Conservation (phyloP, 306 rosid genomes). For the Oxytropis ochrocephala region DNA sequence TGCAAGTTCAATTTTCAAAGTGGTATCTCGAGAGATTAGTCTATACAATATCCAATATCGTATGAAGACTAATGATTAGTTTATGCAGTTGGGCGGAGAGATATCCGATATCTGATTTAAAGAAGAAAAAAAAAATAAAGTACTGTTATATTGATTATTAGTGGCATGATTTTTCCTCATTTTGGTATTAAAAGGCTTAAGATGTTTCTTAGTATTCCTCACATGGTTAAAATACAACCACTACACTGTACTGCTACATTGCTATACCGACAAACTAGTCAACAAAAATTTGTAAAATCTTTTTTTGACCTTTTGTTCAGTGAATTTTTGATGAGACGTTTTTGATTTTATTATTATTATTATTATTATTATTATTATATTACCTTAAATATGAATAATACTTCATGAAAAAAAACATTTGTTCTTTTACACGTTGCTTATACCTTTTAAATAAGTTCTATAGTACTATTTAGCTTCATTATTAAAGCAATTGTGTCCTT, state of each 20-base stretch:
- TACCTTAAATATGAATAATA: background rate
- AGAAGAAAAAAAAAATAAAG: background rate
- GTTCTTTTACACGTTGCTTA: constrained; percentile 4
- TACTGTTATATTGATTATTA: constrained; percentile 40
- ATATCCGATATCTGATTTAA: too few species aligned
- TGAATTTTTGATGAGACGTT: background rate
- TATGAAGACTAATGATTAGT: too few species aligned
- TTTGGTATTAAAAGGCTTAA: background rate
- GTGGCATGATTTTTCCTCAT: background rate
- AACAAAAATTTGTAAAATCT: constrained; percentile 9
- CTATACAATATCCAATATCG: too few species aligned
- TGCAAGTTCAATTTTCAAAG: constrained; percentile 5
- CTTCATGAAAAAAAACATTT: constrained; percentile 4
- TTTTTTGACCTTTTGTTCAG: background rate
- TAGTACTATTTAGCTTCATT: background rate
- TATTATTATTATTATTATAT: too few species aligned
- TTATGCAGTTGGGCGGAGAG: too few species aligned
- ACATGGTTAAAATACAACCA: background rate
- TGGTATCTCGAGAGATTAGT: too few species aligned
- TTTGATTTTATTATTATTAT: too few species aligned
- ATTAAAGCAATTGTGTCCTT: background rate
- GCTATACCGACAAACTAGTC: constrained; percentile 28
- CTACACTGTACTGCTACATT: background rate
- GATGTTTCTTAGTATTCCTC: background rate
- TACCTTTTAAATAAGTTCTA: background rate